Evolutionary conservation across 805 yeast species (phyloP), one percentile per base, ranked within the genome.

Genomic region (Priceomyces medius): DNA sequence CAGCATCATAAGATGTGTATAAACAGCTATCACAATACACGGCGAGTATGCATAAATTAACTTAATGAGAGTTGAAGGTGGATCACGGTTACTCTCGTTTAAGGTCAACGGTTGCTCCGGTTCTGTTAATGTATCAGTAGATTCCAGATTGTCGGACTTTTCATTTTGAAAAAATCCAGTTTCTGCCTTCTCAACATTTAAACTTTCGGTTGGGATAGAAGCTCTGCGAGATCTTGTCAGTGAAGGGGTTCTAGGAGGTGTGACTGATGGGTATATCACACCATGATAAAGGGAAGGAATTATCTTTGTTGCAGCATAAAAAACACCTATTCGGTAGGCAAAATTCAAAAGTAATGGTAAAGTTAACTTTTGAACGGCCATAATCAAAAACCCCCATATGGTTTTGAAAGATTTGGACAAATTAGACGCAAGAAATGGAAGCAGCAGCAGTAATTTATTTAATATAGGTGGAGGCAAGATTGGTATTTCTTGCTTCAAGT

Each of bases 1-100:
- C 68, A 88, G 95, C 74, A 93, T 77, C 78, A 91, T 85, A 52
- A 93, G 68, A 60, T 93, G 96, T 2, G 98, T 88, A 66, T 93
- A 93, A 45, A 93, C 96, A 0, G 97, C 96, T 44, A 93, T 89
- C 29, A 93, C 81, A 44, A 93, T 82, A 63, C 97, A 88, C 2
- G 98, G 98, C 27, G 96, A 85, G 62, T 87, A 91, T 24, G 96
- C 82, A 58, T 90, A 89, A 21, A 89, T 74, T 48, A 87, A 61
- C 44, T 73, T 70, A 64, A 81, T 76, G 18, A 61, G 55, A 5
- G 73, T 59, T 0, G 73, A 66, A 4, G 60, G 63, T 7, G 56
- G 59, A 38, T 55, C 56, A 20, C 44, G 54, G 27, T 38, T 47
- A 6, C 49, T 45, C 53, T 40, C 49, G n/a, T 43, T 43, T 8